A percentile compares a stretch with the other conserved stretches of the same genome.
Conservation (phyloP, 2,329 filamentous ascomycete genomes). For the Fonsecaea pugnacius region DNA sequence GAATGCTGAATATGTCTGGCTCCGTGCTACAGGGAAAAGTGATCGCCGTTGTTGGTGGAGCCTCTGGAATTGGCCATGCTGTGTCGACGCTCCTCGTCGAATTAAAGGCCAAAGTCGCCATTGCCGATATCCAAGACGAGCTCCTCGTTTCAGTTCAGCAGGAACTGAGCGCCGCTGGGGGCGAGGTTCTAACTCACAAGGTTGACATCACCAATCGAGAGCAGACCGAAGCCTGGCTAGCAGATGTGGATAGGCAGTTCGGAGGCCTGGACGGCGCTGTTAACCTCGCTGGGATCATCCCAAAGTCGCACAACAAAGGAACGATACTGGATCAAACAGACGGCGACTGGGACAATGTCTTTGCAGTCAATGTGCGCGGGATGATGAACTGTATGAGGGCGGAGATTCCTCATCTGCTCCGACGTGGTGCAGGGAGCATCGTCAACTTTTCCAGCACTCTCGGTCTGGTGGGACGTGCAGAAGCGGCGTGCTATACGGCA, state of each 20-base stretch:
- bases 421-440: not conserved
- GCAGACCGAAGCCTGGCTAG: not conserved
- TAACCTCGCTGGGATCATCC: not conserved
- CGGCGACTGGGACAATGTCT: not conserved
- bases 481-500: conserved; percentile 38
- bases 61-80: not conserved
- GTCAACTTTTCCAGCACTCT: not conserved
- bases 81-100: not conserved
- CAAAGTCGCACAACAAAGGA: not conserved
- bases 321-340: not conserved
- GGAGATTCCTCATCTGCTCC: not conserved
- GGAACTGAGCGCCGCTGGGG: not conserved
- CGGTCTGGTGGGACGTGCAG: not conserved
- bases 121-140: not conserved
- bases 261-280: not conserved
- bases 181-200: not conserved
- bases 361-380: not conserved
- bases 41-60: not conserved
- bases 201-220: not conserved
- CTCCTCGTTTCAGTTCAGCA: not conserved
- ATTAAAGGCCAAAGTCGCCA: not conserved
- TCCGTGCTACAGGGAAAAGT: not conserved
- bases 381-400: not conserved
- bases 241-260: not conserved
- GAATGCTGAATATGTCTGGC: not conserved